Base-by-base conservation (phyloP, 768 basidiomycete genomes). In the Leucocoprinus birnbaumii region DNA sequence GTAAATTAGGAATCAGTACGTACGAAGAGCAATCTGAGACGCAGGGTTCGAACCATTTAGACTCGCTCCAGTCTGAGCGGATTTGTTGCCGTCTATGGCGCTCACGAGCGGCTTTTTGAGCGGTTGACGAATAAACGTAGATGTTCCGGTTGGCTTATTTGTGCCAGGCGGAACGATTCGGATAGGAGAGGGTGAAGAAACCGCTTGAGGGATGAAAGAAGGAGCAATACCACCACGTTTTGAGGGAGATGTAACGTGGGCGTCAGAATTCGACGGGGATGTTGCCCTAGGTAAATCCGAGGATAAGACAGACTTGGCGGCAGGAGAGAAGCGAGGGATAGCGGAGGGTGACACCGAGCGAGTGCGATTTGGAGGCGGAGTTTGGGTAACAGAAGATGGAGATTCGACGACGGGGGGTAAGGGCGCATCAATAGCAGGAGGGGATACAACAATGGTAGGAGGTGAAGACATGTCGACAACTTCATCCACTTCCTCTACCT, bases 31-130 rank as follows among this genome's bases (percentile, higher is more conserved):
- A 68, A 71, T 73, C 65, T 73, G 75, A 73, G 80, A 77, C 66
- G 76, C 76, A 77, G 72, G 75, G 58, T 73, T 73, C 82, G 82
- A 85, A 84, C 84, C 83, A 78, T 84, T 81, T 79, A 72, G 35
- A 58, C 57, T 63, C 56, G 57, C 58, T 44, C 52, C 49, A 37
- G 41, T 51, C 31, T 46, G 56, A 61, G 57, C 62, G 62, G 59
- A 53, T 60, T 56, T n/a, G n/a, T n/a, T 63, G 66, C 59, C 46
- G 61, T 58, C 57, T 56, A 63, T 63, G 55, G 59, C 58, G 59
- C 67, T 55, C 57, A 67, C 60, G 55, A 70, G 59, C 49, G 75
- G 70, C 61, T 71, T 74, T 51, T 74, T 80, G 56, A 62, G 63
- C 13, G 74, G 76, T 54, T 75, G 77, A 38, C 71, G 77, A 56